Conservation (phyloP, 2,329 filamentous ascomycete species). For the Cyanodermella asteris region DNA sequence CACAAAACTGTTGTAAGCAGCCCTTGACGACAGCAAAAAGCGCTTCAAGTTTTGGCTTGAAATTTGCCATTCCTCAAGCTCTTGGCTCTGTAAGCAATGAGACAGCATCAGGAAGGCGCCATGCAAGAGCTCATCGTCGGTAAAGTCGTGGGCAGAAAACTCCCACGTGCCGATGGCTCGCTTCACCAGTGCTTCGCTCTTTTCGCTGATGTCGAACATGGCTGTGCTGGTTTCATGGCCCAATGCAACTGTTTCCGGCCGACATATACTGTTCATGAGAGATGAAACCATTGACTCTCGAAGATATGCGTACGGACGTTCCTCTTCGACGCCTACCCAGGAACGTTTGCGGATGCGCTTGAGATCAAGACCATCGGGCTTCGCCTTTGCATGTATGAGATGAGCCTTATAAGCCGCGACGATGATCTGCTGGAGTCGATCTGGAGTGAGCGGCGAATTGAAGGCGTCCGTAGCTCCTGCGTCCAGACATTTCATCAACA, state of each 20-base stretch:
- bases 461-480: conserved; percentile 74
- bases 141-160: conserved; percentile 76
- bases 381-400: conserved; percentile 52
- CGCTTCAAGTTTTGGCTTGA: conserved; percentile 51
- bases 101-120: conserved; percentile 74
- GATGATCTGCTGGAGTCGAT: conserved; percentile 52
- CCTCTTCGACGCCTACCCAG: conserved; percentile 72
- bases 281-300: conserved; percentile 85
- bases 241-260: conserved; percentile 2
- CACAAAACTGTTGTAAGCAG: conserved; percentile 90
- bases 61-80: conserved; percentile 53
- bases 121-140: conserved; percentile 74
- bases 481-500: conserved; percentile 55
- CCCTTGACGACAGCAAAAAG: conserved; percentile 71
- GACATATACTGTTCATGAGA: conserved; percentile 51
- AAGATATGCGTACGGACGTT: conserved; percentile 72
- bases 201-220: conserved; percentile 1
- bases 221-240: too few relatives aligned
- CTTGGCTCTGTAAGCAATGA: conserved; percentile 64
- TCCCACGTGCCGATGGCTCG: conserved; percentile 56
- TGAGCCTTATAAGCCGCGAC: conserved; percentile 69
- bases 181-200: conserved; percentile 41
- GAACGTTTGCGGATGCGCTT: conserved; percentile 64
- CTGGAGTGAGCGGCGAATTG: conserved; percentile 51
- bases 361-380: conserved; percentile 47